Conservation (phyloP, 805 yeast species). For the Middelhovenomyces tepae region DNA sequence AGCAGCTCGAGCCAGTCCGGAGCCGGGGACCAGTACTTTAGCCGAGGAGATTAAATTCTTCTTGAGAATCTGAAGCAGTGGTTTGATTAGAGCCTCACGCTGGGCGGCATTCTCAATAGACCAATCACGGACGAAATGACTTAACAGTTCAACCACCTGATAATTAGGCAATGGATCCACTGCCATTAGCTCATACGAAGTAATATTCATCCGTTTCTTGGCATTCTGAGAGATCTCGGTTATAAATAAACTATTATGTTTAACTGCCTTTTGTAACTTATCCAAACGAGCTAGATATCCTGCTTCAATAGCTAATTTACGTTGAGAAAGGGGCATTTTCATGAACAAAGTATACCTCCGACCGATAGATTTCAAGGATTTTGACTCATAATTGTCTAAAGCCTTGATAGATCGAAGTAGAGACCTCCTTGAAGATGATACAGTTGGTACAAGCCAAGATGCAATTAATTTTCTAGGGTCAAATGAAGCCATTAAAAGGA, state of each 20-base stretch:
- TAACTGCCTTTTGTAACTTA: conserved; percentile 39
- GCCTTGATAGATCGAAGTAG: conserved; percentile 1
- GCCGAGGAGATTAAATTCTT: conserved; percentile 18
- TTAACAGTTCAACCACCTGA: conserved; percentile 37
- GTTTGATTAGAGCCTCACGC: conserved; percentile 44
- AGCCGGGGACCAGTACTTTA: conserved; percentile 67
- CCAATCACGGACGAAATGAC: conserved; percentile 82
- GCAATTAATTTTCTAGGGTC: too few species aligned
- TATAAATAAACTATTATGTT: conserved; percentile 40
- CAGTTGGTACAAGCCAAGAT: too few species aligned
- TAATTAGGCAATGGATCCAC: conserved; percentile 24
- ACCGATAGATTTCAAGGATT: not conserved
- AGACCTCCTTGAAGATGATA: too few species aligned
- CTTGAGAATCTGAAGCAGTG: conserved; percentile 37
- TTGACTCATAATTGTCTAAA: not conserved
- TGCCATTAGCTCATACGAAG: conserved; percentile 36
- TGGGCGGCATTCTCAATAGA: conserved; percentile 40
- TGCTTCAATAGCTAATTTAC: conserved; percentile 40
- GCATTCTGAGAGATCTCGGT: conserved; percentile 36
- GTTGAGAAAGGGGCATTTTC: conserved; percentile 46
- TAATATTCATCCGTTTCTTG: conserved; percentile 30
- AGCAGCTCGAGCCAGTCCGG: conserved; percentile 76
- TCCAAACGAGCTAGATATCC: conserved; percentile 49
- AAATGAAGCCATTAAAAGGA: too few species aligned
- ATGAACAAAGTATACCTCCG: conserved; percentile 20